These are phyloP conservation scores for Curvularia hawaiiensis DNA, from an alignment of 2,329 filamentous ascomycete species.

Conservation along the genomic window DNA sequence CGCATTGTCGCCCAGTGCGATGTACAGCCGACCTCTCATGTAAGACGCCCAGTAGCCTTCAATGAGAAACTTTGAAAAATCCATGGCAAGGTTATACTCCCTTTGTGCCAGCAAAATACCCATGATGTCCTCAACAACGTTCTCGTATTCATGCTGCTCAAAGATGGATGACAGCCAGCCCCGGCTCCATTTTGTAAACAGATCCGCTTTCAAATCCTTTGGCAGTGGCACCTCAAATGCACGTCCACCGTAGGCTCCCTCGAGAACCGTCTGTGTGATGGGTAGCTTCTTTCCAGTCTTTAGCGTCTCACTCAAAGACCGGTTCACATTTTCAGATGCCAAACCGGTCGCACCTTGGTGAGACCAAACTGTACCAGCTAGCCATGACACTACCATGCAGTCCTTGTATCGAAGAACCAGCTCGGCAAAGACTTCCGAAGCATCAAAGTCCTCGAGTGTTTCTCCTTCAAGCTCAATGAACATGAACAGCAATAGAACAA, in stretches of 20 bases:
- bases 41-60: constrained; percentile 70
- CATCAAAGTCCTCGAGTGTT: constrained; percentile 69
- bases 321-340: constrained; percentile 33
- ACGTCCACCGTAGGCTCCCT: constrained; percentile 39
- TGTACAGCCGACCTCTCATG: constrained; percentile 78
- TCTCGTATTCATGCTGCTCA: constrained; percentile 43
- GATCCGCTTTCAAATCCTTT: constrained; percentile 29
- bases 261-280: constrained; percentile 45
- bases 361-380: constrained; percentile 42
- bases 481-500: constrained; percentile 85
- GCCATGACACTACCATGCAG: constrained; percentile 43
- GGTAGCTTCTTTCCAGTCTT: constrained; percentile 36
- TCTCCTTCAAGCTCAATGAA: constrained; percentile 69
- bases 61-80: constrained; percentile 70
- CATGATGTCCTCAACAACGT: constrained; percentile 50
- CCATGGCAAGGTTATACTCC: constrained; percentile 58
- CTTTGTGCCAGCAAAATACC: constrained; percentile 51
- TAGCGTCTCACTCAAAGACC: constrained; percentile 30
- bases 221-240: constrained; percentile 42
- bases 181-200: constrained; percentile 54
- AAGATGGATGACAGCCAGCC: constrained; percentile 51
- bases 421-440: constrained; percentile 64
- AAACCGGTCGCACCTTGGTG: constrained; percentile 37
- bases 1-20: constrained; percentile 75
- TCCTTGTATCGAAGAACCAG: constrained; percentile 57